Base-by-base conservation (phyloP, 2,329 filamentous ascomycete species). In the Cytospora piceicola region DNA sequence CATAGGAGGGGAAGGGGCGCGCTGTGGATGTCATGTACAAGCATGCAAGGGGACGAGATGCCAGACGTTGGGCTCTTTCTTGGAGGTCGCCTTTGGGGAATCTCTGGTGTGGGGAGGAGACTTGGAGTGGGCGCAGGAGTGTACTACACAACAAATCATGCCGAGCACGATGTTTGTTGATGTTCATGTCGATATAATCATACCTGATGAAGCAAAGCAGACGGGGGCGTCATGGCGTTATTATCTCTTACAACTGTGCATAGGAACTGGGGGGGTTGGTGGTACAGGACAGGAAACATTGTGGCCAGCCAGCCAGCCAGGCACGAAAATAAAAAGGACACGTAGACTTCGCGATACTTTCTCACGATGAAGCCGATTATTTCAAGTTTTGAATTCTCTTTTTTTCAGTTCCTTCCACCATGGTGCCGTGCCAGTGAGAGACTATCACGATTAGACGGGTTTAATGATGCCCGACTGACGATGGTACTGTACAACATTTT, bases 1-100 rank as follows among this genome's bases (percentile, higher is more conserved):
- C 83, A 71, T 85, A 73, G 68, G 29, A n/a, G 34, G 24, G 42
- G 30, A 17, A 20, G 20, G 14, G 36, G 20, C 17, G n/a, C 15
- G 51, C 2, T 6, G 32, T 12, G 4, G 54, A 56, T 2, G 24
- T 30, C 14, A 56, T 7, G 6, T n/a, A 4, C 34, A 36, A 36
- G 14, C 17, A 17, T 15, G 14, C 5, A n/a, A 42, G 6, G 6
- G 39, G 39, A 20, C 8, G 4, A 20, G 8, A 20, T 17, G 6
- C 39, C 39, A 42, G 39, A n/a, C 15, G 20, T 8, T n/a, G 15
- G 15, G 39, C 8, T 7, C 39, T 42, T n/a, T 7, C 39, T 42
- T 42, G 39, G 39, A 9, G 17, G 39, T 42, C 20, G 15, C 5
- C 1, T 39, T 2, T 39, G 12, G 4, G 29, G 24, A 27, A 14